Evolutionary conservation across 768 basidiomycete species (phyloP).

Genomic region (Austroboletus eburneus): DNA sequence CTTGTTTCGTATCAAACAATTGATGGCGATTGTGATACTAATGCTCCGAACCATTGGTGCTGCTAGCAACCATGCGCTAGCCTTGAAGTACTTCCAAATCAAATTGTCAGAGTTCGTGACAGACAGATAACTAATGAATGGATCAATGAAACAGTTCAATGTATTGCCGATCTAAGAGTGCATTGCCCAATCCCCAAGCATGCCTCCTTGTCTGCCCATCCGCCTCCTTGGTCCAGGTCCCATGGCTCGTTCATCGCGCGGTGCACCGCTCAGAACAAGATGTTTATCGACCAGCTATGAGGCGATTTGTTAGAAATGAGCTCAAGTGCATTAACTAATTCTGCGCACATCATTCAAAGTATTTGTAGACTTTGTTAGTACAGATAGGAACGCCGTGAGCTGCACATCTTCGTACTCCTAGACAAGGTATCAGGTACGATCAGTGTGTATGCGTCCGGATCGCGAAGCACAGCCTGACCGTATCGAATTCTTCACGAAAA

Average conservation of each 20-base stretch:
- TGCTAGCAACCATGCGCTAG: no score
- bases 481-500: conserved; percentile 87
- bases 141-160: no score
- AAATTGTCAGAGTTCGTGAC: background rate
- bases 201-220: conserved; percentile 45
- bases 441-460: no score
- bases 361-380: conserved; percentile 84
- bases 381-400: conserved; percentile 82
- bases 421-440: background rate
- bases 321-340: background rate
- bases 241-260: conserved; percentile 48
- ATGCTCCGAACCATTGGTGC: no score
- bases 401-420: conserved; percentile 98
- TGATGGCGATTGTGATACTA: no score
- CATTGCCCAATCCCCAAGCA: conserved; percentile 52
- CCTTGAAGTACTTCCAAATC: background rate
- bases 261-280: conserved; percentile 49
- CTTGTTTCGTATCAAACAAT: no score
- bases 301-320: conserved; percentile 2
- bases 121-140: no score
- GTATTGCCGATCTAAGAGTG: conserved; percentile 36
- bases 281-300: conserved; percentile 77
- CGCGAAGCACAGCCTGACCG: conserved; percentile 41
- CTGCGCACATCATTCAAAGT: conserved; percentile 82
- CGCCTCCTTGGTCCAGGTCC: conserved; percentile 47